These are phyloP conservation scores for Pholiota molesta DNA, from an alignment of 768 basidiomycete genomes.

Conservation along the genomic window DNA sequence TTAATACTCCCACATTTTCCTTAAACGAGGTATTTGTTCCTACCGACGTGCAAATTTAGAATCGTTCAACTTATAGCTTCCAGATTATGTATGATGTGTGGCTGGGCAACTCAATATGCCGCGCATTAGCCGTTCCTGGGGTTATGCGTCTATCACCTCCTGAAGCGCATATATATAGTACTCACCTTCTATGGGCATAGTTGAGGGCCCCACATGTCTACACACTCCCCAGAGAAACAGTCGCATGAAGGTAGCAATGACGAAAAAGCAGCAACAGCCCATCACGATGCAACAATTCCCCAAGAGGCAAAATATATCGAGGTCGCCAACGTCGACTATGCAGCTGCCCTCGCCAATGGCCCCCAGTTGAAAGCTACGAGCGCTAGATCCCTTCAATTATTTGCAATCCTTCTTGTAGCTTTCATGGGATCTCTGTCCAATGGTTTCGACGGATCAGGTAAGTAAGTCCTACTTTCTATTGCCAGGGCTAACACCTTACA, in stretches of 20 bases:
- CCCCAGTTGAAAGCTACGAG: constrained; percentile 44
- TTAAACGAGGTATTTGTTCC: neutral
- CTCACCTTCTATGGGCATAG: neutral
- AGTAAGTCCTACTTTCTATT: constrained; percentile 9
- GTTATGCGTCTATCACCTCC: neutral
- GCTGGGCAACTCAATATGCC: neutral
- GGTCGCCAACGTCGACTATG: constrained; percentile 44
- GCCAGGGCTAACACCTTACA: neutral
- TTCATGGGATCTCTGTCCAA: constrained; percentile 51
- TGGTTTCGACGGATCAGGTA: constrained; percentile 50
- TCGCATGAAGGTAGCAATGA: constrained; percentile 7
- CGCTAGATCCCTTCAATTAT: constrained; percentile 42
- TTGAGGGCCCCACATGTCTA: constrained; percentile 19
- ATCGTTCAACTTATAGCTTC: neutral
- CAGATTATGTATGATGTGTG: neutral
- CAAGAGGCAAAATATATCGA: constrained; percentile 28
- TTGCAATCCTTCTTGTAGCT: constrained; percentile 41
- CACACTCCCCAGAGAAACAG: constrained; percentile 16
- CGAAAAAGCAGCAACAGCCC: constrained; percentile 13
- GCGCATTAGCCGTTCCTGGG: neutral
- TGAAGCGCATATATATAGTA: constrained; percentile 2
- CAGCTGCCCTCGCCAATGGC: constrained; percentile 45
- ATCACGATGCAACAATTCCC: constrained; percentile 4
- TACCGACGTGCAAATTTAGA: neutral
- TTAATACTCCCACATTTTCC: neutral